Percentiles rank a stretch among this genome's conserved stretches.
Evolutionary conservation across 352 stramenopile species (phyloP).

Genomic region (Phytophthora europaea): DNA sequence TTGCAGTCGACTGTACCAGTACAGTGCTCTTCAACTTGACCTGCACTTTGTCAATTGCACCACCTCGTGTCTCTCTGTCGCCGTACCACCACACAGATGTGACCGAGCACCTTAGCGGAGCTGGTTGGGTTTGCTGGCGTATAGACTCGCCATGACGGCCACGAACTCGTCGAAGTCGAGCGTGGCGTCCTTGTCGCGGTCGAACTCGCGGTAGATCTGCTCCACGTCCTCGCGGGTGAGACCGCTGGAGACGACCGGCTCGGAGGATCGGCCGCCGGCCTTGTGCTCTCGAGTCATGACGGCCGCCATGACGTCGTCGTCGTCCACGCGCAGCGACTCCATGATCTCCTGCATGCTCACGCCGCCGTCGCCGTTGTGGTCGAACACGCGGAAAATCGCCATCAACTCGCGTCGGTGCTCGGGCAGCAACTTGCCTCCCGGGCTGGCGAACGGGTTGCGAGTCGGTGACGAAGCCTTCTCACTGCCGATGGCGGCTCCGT

Average conservation of each 20-base stretch:
- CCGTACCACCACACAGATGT: background rate
- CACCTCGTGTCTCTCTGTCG: slow-evolving; percentile 21
- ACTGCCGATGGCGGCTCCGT: background rate
- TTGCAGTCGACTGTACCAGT: slow-evolving; percentile 7
- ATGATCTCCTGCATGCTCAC: slow-evolving; percentile 83
- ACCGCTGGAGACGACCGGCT: slow-evolving; percentile 39
- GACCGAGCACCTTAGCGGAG: slow-evolving; percentile 2
- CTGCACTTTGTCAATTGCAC: slow-evolving; percentile 1
- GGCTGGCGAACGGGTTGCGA: slow-evolving; percentile 1
- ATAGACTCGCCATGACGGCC: slow-evolving; percentile 60
- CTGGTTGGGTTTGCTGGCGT: slow-evolving; percentile 33
- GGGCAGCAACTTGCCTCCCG: slow-evolving; percentile 21
- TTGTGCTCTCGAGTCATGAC: slow-evolving; percentile 52
- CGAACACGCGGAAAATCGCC: slow-evolving; percentile 77
- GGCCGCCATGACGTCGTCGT: slow-evolving; percentile 66
- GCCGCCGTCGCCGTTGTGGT: slow-evolving; percentile 70
- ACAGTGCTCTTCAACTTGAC: slow-evolving; percentile 13
- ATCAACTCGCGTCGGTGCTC: slow-evolving; percentile 62
- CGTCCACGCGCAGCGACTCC: slow-evolving; percentile 69
- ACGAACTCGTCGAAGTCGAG: slow-evolving; percentile 84
- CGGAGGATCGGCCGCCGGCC: slow-evolving; percentile 2
- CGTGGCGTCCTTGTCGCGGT: slow-evolving; percentile 55
- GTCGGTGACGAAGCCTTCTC: background rate
- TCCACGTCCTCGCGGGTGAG: slow-evolving; percentile 71
- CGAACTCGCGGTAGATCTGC: slow-evolving; percentile 66